Percentiles rank a stretch among this genome's conserved stretches.
Evolutionary conservation across 768 basidiomycete species (phyloP).

Genomic region (Chalciporus sphaerocephalus): DNA sequence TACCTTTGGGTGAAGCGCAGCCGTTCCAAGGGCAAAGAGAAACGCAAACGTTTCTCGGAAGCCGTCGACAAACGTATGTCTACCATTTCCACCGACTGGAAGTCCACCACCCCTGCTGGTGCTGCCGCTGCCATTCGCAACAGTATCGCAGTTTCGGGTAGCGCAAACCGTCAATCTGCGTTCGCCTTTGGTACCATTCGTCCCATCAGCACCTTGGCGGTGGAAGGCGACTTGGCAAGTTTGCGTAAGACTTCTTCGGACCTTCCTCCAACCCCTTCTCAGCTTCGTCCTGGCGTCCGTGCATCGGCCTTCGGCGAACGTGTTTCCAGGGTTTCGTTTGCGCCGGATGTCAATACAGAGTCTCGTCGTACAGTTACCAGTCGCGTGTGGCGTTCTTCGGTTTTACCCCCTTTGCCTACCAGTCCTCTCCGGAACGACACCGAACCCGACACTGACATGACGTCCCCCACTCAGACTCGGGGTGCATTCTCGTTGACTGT

Average conservation of each 20-base stretch:
- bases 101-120: slow-evolving; percentile 62
- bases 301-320: slow-evolving; percentile 48
- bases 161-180: slow-evolving; percentile 37
- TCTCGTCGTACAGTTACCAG: slow-evolving; percentile 40
- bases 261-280: slow-evolving; percentile 27
- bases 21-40: slow-evolving; percentile 45
- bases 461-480: slow-evolving; percentile 43
- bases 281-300: slow-evolving; percentile 52
- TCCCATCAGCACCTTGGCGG: slow-evolving; percentile 40
- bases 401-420: slow-evolving; percentile 40
- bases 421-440: slow-evolving; percentile 3
- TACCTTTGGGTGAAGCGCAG: slow-evolving; percentile 50
- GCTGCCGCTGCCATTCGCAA: slow-evolving; percentile 71
- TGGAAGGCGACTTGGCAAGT: slow-evolving; percentile 37
- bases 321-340: slow-evolving; percentile 65
- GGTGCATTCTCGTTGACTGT: slow-evolving; percentile 44
- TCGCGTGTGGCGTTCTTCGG: slow-evolving; percentile 40
- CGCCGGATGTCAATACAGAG: slow-evolving; percentile 49
- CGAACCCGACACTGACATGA: slow-evolving; percentile 22
- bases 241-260: slow-evolving; percentile 41
- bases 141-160: slow-evolving; percentile 49
- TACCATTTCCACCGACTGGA: slow-evolving; percentile 76
- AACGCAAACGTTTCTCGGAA: slow-evolving; percentile 58
- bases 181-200: slow-evolving; percentile 61
- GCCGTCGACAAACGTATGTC: slow-evolving; percentile 80